Evolutionary conservation across 1,284 basidiomycete species (phyloP).

Genomic region (Puccinia novopanici): DNA sequence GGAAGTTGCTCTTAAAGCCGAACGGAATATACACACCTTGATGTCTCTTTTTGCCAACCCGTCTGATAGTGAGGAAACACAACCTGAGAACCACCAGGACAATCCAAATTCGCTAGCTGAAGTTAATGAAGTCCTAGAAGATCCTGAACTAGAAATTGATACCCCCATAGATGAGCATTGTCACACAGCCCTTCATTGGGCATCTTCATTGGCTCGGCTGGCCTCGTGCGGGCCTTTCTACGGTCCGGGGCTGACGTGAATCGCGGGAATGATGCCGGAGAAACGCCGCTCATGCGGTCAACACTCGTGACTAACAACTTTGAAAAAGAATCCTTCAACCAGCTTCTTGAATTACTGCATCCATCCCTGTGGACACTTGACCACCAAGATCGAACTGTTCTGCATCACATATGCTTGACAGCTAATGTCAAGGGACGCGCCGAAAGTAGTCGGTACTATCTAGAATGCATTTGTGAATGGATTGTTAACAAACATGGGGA

Average conservation of each 20-base stretch:
- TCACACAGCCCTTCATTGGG: slow-evolving; percentile 91
- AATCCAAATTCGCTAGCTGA: slow-evolving; percentile 21
- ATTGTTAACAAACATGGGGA: slow-evolving; percentile 63
- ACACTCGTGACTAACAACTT: slow-evolving; percentile 85
- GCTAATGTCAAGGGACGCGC: slow-evolving; percentile 88
- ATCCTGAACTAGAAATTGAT: slow-evolving; percentile 68
- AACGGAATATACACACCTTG: slow-evolving; percentile 34
- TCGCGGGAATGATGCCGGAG: slow-evolving; percentile 87
- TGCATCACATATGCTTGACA: slow-evolving; percentile 91
- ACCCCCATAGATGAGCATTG: slow-evolving; percentile 87
- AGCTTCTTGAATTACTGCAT: slow-evolving; percentile 68
- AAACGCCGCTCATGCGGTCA: slow-evolving; percentile 90
- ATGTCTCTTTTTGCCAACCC: slow-evolving; percentile 32
- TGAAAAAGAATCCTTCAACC: slow-evolving; percentile 72
- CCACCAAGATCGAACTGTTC: slow-evolving; percentile 78
- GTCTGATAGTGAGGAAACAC: slow-evolving; percentile 17
- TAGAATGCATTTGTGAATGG: slow-evolving; percentile 84
- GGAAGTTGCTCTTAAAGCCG: slow-evolving; percentile 15
- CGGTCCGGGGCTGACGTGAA: slow-evolving; percentile 78
- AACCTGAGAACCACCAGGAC: background rate
- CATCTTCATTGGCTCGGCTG: slow-evolving; percentile 78
- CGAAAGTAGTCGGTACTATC: slow-evolving; percentile 81
- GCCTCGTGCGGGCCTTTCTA: slow-evolving; percentile 66
- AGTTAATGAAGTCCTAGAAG: slow-evolving; percentile 29
- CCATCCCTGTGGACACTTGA: slow-evolving; percentile 85